Conservation (phyloP, 495 filamentous ascomycete species). For the Beverwykella pulmonaria region DNA sequence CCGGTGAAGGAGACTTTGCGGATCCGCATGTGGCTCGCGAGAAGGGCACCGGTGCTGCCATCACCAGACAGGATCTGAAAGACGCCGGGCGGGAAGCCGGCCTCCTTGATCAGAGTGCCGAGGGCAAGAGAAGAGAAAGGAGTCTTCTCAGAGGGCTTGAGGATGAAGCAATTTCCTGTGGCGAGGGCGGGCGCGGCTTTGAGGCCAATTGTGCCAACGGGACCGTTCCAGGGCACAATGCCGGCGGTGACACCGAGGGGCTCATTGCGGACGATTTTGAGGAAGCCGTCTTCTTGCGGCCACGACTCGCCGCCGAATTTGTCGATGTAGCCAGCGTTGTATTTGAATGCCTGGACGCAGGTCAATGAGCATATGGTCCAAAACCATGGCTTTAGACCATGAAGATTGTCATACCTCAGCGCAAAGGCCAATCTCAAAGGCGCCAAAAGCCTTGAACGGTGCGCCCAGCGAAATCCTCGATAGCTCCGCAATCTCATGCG, state of each 20-base stretch:
- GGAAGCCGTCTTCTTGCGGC: slow-evolving; percentile 51
- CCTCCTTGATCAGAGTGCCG: slow-evolving; percentile 43
- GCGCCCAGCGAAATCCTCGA: slow-evolving; percentile 45
- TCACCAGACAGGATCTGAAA: slow-evolving; percentile 48
- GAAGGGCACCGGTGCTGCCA: slow-evolving; percentile 45
- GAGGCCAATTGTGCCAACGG: slow-evolving; percentile 38
- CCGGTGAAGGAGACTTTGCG: slow-evolving; percentile 44
- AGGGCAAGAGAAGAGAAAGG: slow-evolving; percentile 43
- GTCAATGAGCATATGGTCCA: no score
- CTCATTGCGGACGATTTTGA: slow-evolving; percentile 50
- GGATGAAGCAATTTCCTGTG: slow-evolving; percentile 50
- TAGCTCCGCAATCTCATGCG: slow-evolving; percentile 41
- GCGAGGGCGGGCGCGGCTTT: slow-evolving; percentile 54
- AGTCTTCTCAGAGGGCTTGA: slow-evolving; percentile 49
- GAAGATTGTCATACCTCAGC: slow-evolving; percentile 34
- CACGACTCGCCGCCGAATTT: slow-evolving; percentile 52
- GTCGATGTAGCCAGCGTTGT: slow-evolving; percentile 53
- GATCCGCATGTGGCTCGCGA: slow-evolving; percentile 48
- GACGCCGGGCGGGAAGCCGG: slow-evolving; percentile 48
- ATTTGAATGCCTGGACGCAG: slow-evolving; percentile 37
- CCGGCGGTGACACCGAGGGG: slow-evolving; percentile 49
- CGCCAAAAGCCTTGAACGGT: slow-evolving; percentile 40
- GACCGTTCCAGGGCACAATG: slow-evolving; percentile 51
- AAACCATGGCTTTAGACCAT: no score
- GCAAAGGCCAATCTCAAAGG: slow-evolving; percentile 39